These are phyloP conservation scores for Daucus carota DNA, from an alignment of 129 eudicot genomes.

Conservation along the genomic window DH1_v3.0 NC_030381.2:28484001-28484500, in stretches of 20 bases:
- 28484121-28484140: background rate
- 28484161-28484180: background rate
- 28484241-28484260: background rate
- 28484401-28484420: slow-evolving; percentile 16
- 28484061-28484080: background rate
- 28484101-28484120: background rate
- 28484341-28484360: slow-evolving; percentile 67
- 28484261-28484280: background rate
- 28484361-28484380: slow-evolving; percentile 60
- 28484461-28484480: background rate
- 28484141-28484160: background rate
- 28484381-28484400: slow-evolving; percentile 80
- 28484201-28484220: background rate
- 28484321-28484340: slow-evolving; percentile 83
- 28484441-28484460: background rate
- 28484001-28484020: background rate
- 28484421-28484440: background rate
- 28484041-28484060: background rate
- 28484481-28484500: background rate
- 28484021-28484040: background rate
- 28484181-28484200: background rate
- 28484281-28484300: slow-evolving; percentile 66
- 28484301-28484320: slow-evolving; percentile 78
- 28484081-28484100: background rate
- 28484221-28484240: background rate